These are phyloP conservation scores for Malus orientalis DNA, from an alignment of 306 rosid species.

Conservation along the genomic window DNA sequence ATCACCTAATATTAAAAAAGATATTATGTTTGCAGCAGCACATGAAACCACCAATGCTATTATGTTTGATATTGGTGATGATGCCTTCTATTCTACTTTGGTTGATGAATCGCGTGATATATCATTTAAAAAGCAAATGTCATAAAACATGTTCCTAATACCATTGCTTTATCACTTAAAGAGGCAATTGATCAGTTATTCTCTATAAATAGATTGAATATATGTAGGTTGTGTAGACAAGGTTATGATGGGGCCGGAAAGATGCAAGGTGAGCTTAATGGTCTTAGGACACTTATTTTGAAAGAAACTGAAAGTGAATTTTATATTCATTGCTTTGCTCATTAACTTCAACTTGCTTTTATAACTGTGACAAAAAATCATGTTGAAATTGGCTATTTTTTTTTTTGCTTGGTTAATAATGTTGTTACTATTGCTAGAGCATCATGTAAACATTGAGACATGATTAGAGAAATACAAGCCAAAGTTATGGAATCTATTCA, in stretches of 20 bases:
- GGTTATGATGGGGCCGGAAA: neutral
- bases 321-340: neutral
- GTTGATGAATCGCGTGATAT: neutral
- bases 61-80: neutral
- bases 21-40: neutral
- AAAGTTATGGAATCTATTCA: neutral
- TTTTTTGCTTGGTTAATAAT: neutral
- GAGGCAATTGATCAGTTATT: neutral
- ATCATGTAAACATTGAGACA: neutral
- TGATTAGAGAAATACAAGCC: neutral
- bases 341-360: neutral
- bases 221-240: neutral
- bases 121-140: neutral
- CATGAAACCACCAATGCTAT: neutral
- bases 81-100: neutral
- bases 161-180: neutral
- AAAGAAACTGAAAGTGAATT: neutral
- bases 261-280: neutral
- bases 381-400: neutral
- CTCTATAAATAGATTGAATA: neutral
- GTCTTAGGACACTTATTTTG: neutral
- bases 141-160: neutral
- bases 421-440: neutral
- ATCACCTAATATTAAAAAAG: neutral
- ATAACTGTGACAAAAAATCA: neutral